Base-by-base conservation (phyloP, 192 early-diverging fungal genomes). In the Coemansia sp. region DNA sequence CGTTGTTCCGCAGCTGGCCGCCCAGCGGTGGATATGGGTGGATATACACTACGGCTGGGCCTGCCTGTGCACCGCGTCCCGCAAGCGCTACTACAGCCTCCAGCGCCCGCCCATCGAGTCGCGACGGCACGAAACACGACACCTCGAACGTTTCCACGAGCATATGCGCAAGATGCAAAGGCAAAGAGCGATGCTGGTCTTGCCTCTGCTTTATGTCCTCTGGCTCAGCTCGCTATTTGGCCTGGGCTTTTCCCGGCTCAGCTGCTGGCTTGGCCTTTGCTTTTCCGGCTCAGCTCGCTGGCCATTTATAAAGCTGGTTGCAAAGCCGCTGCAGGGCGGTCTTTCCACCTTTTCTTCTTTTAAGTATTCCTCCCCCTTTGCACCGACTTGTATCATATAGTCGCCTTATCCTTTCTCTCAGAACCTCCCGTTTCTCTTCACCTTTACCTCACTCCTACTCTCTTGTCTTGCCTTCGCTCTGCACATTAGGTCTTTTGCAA, bases 21-120 rank as follows among this genome's bases (percentile, higher is more conserved):
- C 79, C 79, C 62, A 81, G 73, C 62, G 79, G 72, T 58, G 79
- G 55, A 49, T 81, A 81, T 57, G 79, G 73, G 56, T 81, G 79
- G 19, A 81, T 48, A 14, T 58, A 73, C 17, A 81, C 66, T 8
- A 69, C 62, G 21, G 79, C 79, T 3, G 10, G 24, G 7, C 17
- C 32, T 54, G 6, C 39, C 58, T 17, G 62, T 27, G 50, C 38
- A 29, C 21, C 39, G 12, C n/a, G 38, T 23, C 24, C 62, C 19
- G 52, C 51, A 7, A 81, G 32, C 23, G 58, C 50, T 2, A 81
- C 52, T 8, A 56, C 69, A 6, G 70, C 57, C 61, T 81, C 79
- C 14, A 81, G 72, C 25, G 73, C 79, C 6, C 72, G 64, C 6
- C 79, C 79, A 63, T 81, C 79, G 38, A 62, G 65, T 21, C 74